Conservation (phyloP, 768 basidiomycete species). For the Tulasnella calospora region DNA sequence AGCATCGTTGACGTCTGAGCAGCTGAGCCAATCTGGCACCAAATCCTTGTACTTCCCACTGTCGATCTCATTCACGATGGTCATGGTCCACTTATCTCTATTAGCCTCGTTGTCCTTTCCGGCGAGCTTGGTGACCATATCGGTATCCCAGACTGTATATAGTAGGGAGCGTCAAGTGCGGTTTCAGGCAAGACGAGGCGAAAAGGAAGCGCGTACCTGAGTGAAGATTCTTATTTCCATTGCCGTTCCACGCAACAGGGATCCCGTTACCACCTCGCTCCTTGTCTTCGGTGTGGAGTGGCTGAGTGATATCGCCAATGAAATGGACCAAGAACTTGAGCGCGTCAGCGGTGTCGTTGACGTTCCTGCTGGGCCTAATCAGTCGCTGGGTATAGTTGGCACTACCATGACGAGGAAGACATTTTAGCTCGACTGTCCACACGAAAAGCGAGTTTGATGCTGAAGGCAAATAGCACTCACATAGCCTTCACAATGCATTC, state of each 20-base stretch:
- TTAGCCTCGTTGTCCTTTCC: neutral
- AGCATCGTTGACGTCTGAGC: conserved; percentile 9
- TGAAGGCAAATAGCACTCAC: neutral
- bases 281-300: conserved; percentile 16
- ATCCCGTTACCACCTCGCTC: conserved; percentile 19
- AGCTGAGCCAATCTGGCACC: conserved; percentile 15
- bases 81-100: conserved; percentile 12
- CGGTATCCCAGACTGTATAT: conserved; percentile 25
- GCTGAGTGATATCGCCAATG: conserved; percentile 25
- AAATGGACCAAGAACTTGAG: conserved; percentile 26
- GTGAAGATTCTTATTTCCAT: conserved; percentile 14
- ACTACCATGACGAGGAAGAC: neutral
- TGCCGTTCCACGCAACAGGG: conserved; percentile 8
- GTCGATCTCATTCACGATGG: conserved; percentile 16
- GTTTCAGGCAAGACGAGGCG: too few relatives aligned
- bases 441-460: neutral
- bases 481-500: conserved; percentile 18
- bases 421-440: too few relatives aligned
- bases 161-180: neutral
- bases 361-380: neutral
- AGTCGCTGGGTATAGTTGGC: neutral
- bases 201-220: neutral
- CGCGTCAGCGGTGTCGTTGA: conserved; percentile 10
- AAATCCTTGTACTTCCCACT: conserved; percentile 11
- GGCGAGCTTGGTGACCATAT: conserved; percentile 17